phyloP scores from a whole-genome alignment of 495 filamentous ascomycete species.

The Wilcoxina mikolae region DNA sequence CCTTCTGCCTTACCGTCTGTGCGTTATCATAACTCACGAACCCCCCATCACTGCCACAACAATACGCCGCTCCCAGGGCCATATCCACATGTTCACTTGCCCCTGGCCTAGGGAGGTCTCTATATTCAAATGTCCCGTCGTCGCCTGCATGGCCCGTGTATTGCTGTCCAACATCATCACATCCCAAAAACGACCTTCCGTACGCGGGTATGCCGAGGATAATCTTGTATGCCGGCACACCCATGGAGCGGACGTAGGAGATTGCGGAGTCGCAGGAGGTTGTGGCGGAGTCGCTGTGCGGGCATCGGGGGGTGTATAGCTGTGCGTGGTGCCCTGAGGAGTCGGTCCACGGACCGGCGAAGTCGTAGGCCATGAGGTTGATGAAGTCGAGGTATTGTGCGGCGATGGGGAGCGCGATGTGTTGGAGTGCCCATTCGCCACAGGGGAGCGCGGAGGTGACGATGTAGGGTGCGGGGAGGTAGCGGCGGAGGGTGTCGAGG shows the following conservation, averaged over 20 bases:
- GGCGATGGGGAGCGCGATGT: slow-evolving; percentile 57
- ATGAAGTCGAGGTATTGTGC: slow-evolving; percentile 58
- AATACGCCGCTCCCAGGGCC: slow-evolving; percentile 54
- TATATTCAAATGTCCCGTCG: slow-evolving; percentile 64
- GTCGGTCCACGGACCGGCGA: slow-evolving; percentile 61
- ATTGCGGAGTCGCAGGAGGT: slow-evolving; percentile 54
- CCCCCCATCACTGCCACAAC: slow-evolving; percentile 65
- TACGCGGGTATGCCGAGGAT: slow-evolving; percentile 68
- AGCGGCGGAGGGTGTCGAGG: slow-evolving; percentile 50
- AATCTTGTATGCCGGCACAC: slow-evolving; percentile 59
- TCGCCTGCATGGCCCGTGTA: slow-evolving; percentile 54
- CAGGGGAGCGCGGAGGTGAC: slow-evolving; percentile 75
- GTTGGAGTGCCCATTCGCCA: slow-evolving; percentile 52
- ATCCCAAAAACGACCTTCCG: slow-evolving; percentile 64
- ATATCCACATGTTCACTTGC: slow-evolving; percentile 55
- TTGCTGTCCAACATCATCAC: slow-evolving; percentile 45
- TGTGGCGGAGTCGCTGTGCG: slow-evolving; percentile 35
- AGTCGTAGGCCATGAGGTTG: slow-evolving; percentile 80
- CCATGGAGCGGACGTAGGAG: slow-evolving; percentile 46
- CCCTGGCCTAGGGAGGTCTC: slow-evolving; percentile 55
- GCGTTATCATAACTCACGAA: slow-evolving; percentile 81
- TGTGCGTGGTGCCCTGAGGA: slow-evolving; percentile 66
- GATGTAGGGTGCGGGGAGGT: slow-evolving; percentile 61
- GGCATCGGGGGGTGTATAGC: slow-evolving; percentile 46
- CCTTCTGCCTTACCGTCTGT: slow-evolving; percentile 71